Percentiles rank a stretch among this genome's conserved stretches.
Conservation (phyloP, 495 filamentous ascomycete genomes). For the Lasiosphaeriaceae sp. region DNA sequence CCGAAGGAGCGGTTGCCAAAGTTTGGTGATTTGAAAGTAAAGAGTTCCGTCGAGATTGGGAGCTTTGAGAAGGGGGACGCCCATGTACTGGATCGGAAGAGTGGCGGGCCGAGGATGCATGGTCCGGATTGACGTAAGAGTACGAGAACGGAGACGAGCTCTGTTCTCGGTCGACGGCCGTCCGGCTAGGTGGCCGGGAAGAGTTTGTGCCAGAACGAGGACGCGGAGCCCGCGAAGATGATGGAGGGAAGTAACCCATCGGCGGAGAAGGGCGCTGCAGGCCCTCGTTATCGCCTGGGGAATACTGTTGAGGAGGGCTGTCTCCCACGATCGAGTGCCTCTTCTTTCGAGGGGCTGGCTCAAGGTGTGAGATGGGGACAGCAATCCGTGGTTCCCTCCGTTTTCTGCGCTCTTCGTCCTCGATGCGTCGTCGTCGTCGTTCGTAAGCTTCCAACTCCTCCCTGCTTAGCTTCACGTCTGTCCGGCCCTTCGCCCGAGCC, state of each 20-base stretch:
- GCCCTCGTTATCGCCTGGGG: slow-evolving; percentile 7
- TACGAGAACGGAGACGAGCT: slow-evolving; percentile 41
- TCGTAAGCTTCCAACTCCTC: slow-evolving; percentile 74
- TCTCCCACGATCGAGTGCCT: slow-evolving; percentile 5
- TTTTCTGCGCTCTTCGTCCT: slow-evolving; percentile 36
- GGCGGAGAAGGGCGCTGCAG: slow-evolving; percentile 24
- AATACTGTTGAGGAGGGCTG: slow-evolving; percentile 10
- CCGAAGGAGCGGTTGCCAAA: not conserved
- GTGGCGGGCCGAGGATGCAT: slow-evolving; percentile 18
- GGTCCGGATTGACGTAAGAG: slow-evolving; percentile 31
- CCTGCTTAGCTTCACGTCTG: slow-evolving; percentile 70
- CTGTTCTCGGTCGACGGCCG: slow-evolving; percentile 21
- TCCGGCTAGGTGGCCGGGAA: slow-evolving; percentile 23
- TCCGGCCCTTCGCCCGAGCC: slow-evolving; percentile 67
- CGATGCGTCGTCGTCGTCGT: slow-evolving; percentile 55
- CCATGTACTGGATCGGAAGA: slow-evolving; percentile 28
- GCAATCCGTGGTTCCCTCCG: slow-evolving; percentile 38
- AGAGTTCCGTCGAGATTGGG: slow-evolving; percentile 12
- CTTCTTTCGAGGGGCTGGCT: slow-evolving; percentile 21
- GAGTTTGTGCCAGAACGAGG: slow-evolving; percentile 30
- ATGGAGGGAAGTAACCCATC: slow-evolving; percentile 37
- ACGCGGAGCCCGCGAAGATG: slow-evolving; percentile 24
- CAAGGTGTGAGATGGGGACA: slow-evolving; percentile 38
- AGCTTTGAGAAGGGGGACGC: slow-evolving; percentile 20
- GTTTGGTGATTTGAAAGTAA: slow-evolving; percentile 1